These are phyloP conservation scores for Rhizopogon vesiculosus DNA, from an alignment of 768 basidiomycete genomes.

Conservation along the genomic window DNA sequence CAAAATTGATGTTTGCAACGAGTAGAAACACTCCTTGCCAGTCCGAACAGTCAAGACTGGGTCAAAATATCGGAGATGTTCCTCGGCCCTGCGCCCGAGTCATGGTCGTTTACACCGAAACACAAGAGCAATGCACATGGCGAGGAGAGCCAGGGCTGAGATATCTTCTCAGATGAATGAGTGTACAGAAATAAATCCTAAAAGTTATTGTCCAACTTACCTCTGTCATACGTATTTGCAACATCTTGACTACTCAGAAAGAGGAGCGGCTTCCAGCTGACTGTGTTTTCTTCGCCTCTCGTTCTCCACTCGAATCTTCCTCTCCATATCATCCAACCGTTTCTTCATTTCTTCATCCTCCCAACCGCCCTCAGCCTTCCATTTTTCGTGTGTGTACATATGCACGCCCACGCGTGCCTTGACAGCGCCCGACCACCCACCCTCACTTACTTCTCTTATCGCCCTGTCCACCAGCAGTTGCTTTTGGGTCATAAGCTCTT, in stretches of 20 bases:
- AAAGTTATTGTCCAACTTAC: neutral
- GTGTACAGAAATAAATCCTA: neutral
- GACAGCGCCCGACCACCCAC: conserved; percentile 65
- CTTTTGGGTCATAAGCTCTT: conserved; percentile 45
- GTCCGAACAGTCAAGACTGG: conserved; percentile 80
- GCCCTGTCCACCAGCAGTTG: conserved; percentile 46
- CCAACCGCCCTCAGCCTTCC: conserved; percentile 30
- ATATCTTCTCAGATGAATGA: neutral
- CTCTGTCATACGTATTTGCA: neutral
- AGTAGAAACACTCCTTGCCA: conserved; percentile 79
- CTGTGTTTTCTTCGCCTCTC: conserved; percentile 4
- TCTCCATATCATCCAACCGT: conserved; percentile 21
- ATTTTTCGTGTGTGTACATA: conserved; percentile 30
- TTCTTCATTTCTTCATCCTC: conserved; percentile 15
- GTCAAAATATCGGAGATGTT: conserved; percentile 95
- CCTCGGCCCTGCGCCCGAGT: conserved; percentile 78
- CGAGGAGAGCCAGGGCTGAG: conserved; percentile 59
- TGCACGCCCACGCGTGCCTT: conserved; percentile 55
- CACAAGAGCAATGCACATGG: conserved; percentile 86
- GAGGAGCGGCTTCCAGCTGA: neutral
- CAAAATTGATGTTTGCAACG: neutral
- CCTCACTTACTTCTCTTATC: conserved; percentile 50
- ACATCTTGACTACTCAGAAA: neutral
- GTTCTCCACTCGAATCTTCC: conserved; percentile 27
- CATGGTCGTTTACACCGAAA: conserved; percentile 86